Base-by-base conservation (phyloP, 2,329 filamentous ascomycete species). In the Pyrenophora seminiperda region DNA sequence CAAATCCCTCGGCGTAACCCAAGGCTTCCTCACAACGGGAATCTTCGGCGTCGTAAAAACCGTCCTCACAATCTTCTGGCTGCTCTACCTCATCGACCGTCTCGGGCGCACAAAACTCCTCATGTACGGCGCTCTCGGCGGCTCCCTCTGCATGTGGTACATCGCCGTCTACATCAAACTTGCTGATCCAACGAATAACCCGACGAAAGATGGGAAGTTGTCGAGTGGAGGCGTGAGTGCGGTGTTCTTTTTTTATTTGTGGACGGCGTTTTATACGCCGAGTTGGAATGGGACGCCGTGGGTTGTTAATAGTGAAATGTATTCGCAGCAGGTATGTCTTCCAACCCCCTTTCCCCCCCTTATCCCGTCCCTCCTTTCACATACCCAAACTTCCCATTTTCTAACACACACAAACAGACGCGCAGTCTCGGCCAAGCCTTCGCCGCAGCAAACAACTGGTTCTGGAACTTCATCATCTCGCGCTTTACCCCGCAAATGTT, bases 281-380 rank as follows among this genome's bases (percentile, higher is more conserved):
- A 73, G 83, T 0, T 89, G 86, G 86, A 89, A 89, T 67, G 86
- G 86, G 4, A 89, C 85, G 0, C 88, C 87, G 0, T 91, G 88
- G 88, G 86, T 91, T 22, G 74, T 89, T 65, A 90, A 89, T 76
- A 72, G 68, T 0, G 87, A 91, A 72, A 90, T 91, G 79, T 91
- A 90, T 70, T 83, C 87, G 65, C 82, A 85, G 13, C 24, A 27
- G 24, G 24, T 27, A 27, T 27, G 24, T 27, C n/a, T n/a, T n/a
- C n/a, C n/a, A n/a, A n/a, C n/a, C n/a, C n/a, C n/a, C n/a, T n/a
- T n/a, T n/a, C n/a, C n/a, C n/a, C n/a, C n/a, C n/a, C n/a, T n/a
- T n/a, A n/a, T n/a, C n/a, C n/a, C n/a, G n/a, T n/a, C n/a, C n/a
- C n/a, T n/a, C n/a, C n/a, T n/a, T n/a, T n/a, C n/a, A n/a, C n/a